Percentiles rank a stretch among this genome's conserved stretches.
Conservation (phyloP, 139 green algal species). For the Coelastrella sp. region DNA sequence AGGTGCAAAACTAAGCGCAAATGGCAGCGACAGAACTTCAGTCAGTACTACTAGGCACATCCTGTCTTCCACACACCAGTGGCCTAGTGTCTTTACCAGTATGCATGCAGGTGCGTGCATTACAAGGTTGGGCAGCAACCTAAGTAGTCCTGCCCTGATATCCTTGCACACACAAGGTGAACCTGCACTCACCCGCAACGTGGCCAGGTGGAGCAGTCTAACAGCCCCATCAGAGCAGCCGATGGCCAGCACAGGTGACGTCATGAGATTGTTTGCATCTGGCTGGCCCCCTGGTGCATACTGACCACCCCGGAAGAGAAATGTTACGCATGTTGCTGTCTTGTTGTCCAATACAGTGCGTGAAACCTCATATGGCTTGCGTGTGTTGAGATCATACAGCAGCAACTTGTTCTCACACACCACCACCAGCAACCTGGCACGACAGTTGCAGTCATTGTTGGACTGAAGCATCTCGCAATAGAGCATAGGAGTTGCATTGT, state of each 20-base stretch:
- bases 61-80: too few species aligned
- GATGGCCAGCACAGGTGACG: constrained; percentile 60
- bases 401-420: constrained; percentile 66
- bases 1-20: background rate
- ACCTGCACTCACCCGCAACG: constrained; percentile 40
- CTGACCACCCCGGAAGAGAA: constrained; percentile 55
- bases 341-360: constrained; percentile 57
- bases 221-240: constrained; percentile 66
- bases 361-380: constrained; percentile 52
- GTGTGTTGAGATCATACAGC: constrained; percentile 60
- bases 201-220: constrained; percentile 59
- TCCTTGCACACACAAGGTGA: background rate
- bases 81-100: too few species aligned
- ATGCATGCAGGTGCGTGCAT: too few species aligned
- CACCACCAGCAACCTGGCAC: constrained; percentile 60
- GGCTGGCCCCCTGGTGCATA: constrained; percentile 17
- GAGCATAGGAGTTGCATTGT: too few species aligned
- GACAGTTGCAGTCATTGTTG: background rate
- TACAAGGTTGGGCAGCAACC: too few species aligned
- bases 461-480: too few species aligned
- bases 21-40: too few species aligned
- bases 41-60: too few species aligned
- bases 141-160: too few species aligned
- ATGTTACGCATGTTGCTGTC: constrained; percentile 51
- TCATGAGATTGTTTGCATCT: constrained; percentile 52